These are phyloP conservation scores for Paspalum notatum DNA, from an alignment of 176 grass and related monocot genomes.

Conservation along the genomic window DNA sequence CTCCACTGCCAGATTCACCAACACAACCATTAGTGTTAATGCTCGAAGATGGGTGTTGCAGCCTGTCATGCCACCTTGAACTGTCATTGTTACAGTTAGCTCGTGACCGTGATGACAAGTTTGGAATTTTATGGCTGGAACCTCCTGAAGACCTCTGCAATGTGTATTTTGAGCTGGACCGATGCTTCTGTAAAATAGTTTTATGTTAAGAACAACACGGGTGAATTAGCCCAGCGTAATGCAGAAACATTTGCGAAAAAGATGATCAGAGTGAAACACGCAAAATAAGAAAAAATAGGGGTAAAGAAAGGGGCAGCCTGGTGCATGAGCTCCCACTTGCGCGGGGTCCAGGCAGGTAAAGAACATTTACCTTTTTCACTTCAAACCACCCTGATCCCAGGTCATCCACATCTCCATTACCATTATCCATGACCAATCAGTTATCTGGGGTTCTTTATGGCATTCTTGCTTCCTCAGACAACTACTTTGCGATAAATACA, in stretches of 20 bases:
- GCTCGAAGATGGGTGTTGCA: conserved; percentile 39
- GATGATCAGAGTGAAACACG: background rate
- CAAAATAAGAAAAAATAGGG: background rate
- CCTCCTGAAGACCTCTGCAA: conserved; percentile 60
- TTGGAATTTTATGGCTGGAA: conserved; percentile 50
- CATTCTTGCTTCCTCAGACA: conserved; percentile 27
- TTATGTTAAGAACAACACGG: conserved; percentile 4
- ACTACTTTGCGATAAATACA: background rate
- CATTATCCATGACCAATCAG: conserved; percentile 62
- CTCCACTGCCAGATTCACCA: conserved; percentile 14
- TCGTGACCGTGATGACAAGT: conserved; percentile 31
- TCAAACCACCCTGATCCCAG: conserved; percentile 92
- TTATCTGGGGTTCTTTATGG: background rate
- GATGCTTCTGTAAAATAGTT: conserved; percentile 56
- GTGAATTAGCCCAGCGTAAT: background rate
- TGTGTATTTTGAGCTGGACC: conserved; percentile 67
- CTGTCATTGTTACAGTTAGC: conserved; percentile 41
- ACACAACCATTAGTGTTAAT: conserved; percentile 17
- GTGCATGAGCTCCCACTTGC: no score
- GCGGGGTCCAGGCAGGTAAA: no score
- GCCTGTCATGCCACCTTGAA: conserved; percentile 44
- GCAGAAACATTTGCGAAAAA: background rate
- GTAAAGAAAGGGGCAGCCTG: no score
- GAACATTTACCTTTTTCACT: conserved; percentile 74
- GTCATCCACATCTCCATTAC: conserved; percentile 60